These are phyloP conservation scores for Artemisia argyi DNA, from an alignment of 129 eudicot species.

Conservation along the genomic window DNA sequence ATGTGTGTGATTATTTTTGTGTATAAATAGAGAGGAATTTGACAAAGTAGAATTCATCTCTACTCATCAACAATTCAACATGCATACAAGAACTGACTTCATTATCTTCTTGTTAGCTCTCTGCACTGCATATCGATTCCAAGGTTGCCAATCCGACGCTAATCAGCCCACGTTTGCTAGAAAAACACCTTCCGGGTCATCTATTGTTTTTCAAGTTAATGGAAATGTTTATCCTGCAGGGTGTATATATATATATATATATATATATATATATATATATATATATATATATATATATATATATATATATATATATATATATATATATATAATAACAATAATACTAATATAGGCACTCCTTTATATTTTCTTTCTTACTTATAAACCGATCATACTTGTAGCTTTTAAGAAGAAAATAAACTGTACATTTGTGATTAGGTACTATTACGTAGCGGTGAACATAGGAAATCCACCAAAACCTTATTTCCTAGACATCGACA, in stretches of 20 bases:
- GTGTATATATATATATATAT: too few species aligned
- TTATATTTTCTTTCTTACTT: background rate
- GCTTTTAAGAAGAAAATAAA: background rate
- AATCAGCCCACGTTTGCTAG: background rate
- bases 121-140: background rate
- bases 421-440: slow-evolving; percentile 32
- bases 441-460: slow-evolving; percentile 54
- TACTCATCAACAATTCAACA: too few species aligned
- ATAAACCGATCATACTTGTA: too few species aligned
- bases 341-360: background rate
- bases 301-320: too few species aligned
- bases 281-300: too few species aligned
- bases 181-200: slow-evolving; percentile 10
- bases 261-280: too few species aligned
- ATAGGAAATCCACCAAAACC: slow-evolving; percentile 67
- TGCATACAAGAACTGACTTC: too few species aligned
- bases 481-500: slow-evolving; percentile 72
- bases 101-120: slow-evolving; percentile 13
- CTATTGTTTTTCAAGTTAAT: slow-evolving; percentile 30
- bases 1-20: too few species aligned
- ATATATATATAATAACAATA: too few species aligned
- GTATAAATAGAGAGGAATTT: too few species aligned
- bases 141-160: background rate
- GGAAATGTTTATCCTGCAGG: slow-evolving; percentile 45
- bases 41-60: too few species aligned